These are phyloP conservation scores for Penicilliopsis zonata DNA, from an alignment of 495 filamentous ascomycete genomes.

Conservation along the genomic window DNA sequence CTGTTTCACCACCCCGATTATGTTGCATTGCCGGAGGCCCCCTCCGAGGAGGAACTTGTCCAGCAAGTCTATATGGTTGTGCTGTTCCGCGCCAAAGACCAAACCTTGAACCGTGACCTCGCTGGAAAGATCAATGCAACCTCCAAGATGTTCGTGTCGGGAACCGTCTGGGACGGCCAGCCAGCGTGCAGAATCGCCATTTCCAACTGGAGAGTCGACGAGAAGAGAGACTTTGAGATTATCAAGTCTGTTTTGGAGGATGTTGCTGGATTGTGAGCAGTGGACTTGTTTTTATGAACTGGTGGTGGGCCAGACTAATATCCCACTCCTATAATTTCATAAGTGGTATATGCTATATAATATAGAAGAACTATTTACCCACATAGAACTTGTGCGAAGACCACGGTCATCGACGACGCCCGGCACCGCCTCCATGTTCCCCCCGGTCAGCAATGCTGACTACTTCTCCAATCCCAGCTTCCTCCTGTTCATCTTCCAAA, in stretches of 20 bases:
- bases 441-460: constrained; percentile 68
- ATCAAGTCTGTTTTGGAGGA: constrained; percentile 24
- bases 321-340: no score
- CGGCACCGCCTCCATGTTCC: constrained; percentile 43
- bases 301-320: no score
- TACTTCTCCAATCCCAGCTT: constrained; percentile 88
- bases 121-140: constrained; percentile 61
- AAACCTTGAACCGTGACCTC: constrained; percentile 50
- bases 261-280: no score
- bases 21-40: constrained; percentile 46
- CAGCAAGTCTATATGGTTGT: constrained; percentile 61
- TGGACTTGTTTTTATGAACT: no score
- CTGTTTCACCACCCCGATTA: constrained; percentile 47
- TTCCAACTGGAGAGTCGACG: constrained; percentile 59
- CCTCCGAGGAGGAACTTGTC: constrained; percentile 21
- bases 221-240: constrained; percentile 21
- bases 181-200: constrained; percentile 72
- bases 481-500: constrained; percentile 93
- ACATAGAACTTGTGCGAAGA: no score
- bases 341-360: no score
- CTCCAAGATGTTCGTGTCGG: constrained; percentile 69
- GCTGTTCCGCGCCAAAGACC: constrained; percentile 65
- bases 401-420: constrained; percentile 40
- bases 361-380: no score
- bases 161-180: constrained; percentile 60